Evolutionary conservation across 2,329 filamentous ascomycete genomes (phyloP).

Genomic region (Aspergillus spinulosporus): DNA sequence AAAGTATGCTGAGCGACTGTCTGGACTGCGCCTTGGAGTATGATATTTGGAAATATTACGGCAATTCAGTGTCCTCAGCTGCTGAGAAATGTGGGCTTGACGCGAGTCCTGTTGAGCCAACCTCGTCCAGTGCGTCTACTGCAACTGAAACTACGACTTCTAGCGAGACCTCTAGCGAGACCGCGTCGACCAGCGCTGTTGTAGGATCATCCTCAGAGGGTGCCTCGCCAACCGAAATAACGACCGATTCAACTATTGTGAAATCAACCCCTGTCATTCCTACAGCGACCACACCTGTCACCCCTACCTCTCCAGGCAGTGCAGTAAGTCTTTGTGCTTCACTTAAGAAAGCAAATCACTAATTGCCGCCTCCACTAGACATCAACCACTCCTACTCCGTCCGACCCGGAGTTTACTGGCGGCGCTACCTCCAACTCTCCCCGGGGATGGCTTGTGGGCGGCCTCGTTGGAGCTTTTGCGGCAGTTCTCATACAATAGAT

Average conservation of each 20-base stretch:
- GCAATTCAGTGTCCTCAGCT: conserved; percentile 5
- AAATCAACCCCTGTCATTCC: conserved; percentile 4
- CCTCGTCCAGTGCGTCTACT: conserved; percentile 1
- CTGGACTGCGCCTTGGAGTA: conserved; percentile 9
- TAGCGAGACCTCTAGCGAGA: not conserved
- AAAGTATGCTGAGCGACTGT: not conserved
- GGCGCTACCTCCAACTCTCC: conserved; percentile 1
- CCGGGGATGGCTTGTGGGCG: not conserved
- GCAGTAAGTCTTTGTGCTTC: not conserved
- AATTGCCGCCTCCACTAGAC: not conserved
- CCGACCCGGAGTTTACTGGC: conserved; percentile 2
- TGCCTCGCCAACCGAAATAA: not conserved
- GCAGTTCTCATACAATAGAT: not conserved
- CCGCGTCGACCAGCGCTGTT: not conserved
- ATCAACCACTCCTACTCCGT: not conserved
- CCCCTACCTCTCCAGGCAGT: not conserved
- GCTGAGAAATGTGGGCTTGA: conserved; percentile 11
- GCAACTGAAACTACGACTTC: conserved; percentile 2
- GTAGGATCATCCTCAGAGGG: not conserved
- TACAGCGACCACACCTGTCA: not conserved
- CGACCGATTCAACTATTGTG: not conserved
- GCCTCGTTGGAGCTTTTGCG: not conserved
- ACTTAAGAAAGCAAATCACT: not conserved
- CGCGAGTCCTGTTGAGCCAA: conserved; percentile 6
- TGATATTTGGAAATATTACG: conserved; percentile 16